A percentile compares a stretch with the other conserved stretches of the same genome.
Evolutionary conservation across 176 grass and related monocot species (phyloP).

Genomic region (Oryza punctata): DNA sequence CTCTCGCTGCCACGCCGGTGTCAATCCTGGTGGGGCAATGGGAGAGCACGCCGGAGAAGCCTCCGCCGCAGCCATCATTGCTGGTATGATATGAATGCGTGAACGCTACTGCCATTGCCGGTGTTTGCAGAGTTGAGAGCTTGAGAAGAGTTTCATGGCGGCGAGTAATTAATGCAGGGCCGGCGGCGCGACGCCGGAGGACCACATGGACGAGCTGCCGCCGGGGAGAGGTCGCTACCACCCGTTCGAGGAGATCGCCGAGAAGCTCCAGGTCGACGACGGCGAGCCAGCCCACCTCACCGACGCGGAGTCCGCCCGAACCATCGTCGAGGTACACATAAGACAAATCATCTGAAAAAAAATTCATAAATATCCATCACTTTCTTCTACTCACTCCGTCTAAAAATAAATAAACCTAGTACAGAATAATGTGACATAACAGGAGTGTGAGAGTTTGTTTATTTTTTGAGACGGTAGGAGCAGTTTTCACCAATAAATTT

Average conservation of each 20-base stretch:
- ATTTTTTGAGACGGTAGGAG: too few relatives aligned
- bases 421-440: too few relatives aligned
- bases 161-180: conserved; percentile 12
- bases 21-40: conserved; percentile 37
- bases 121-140: not conserved
- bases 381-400: too few relatives aligned
- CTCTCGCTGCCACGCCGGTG: not conserved
- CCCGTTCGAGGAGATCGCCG: conserved; percentile 73
- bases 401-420: too few relatives aligned
- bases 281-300: conserved; percentile 53
- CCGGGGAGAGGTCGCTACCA: conserved; percentile 49
- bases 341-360: too few relatives aligned
- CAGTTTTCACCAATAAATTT: not conserved
- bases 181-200: conserved; percentile 37
- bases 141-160: not conserved
- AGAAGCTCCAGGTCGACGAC: conserved; percentile 27
- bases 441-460: too few relatives aligned
- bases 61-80: conserved; percentile 18
- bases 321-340: conserved; percentile 57
- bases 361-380: too few relatives aligned
- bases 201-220: conserved; percentile 45
- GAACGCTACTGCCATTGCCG: not conserved
- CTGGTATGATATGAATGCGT: conserved; percentile 32
- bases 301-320: conserved; percentile 69
- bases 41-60: not conserved